Evolutionary conservation across 176 grass and related monocot species (phyloP).

Genomic region (Musa acuminata): DNA sequence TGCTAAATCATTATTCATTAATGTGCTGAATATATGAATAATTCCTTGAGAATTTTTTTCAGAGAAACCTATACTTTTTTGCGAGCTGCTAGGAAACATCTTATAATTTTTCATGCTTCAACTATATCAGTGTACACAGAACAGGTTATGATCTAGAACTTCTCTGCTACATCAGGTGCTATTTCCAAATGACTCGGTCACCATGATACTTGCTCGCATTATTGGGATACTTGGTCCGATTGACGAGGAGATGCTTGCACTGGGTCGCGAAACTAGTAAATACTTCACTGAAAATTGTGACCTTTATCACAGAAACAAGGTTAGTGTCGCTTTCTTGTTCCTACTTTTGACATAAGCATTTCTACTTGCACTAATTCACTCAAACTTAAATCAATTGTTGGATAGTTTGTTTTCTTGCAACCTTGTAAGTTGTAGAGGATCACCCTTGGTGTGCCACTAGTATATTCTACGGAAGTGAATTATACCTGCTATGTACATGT

Average conservation of each 20-base stretch:
- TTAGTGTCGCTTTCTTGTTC: slow-evolving; percentile 24
- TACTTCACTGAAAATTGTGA: slow-evolving; percentile 84
- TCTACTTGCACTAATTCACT: not conserved
- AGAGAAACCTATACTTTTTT: not conserved
- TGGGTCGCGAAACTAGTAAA: slow-evolving; percentile 56
- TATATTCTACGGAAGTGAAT: not conserved
- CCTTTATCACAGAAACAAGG: slow-evolving; percentile 79
- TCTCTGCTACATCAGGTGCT: slow-evolving; percentile 48
- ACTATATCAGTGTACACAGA: slow-evolving; percentile 9
- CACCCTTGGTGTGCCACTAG: not conserved
- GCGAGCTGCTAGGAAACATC: not conserved
- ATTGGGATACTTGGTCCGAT: slow-evolving; percentile 73
- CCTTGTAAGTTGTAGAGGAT: too few species aligned
- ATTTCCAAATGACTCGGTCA: slow-evolving; percentile 78
- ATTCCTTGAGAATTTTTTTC: not conserved
- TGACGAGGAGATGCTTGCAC: slow-evolving; percentile 83
- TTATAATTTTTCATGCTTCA: slow-evolving; percentile 5
- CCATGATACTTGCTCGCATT: slow-evolving; percentile 77
- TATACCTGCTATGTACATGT: not conserved
- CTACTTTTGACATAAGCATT: slow-evolving; percentile 2
- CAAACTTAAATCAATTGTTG: not conserved
- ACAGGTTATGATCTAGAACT: slow-evolving; percentile 16
- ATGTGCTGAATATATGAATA: not conserved
- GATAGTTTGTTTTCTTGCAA: too few species aligned
- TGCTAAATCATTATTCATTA: not conserved